Evolutionary conservation across 306 rosid species (phyloP).

Genomic region (Fagus crenata): DNA sequence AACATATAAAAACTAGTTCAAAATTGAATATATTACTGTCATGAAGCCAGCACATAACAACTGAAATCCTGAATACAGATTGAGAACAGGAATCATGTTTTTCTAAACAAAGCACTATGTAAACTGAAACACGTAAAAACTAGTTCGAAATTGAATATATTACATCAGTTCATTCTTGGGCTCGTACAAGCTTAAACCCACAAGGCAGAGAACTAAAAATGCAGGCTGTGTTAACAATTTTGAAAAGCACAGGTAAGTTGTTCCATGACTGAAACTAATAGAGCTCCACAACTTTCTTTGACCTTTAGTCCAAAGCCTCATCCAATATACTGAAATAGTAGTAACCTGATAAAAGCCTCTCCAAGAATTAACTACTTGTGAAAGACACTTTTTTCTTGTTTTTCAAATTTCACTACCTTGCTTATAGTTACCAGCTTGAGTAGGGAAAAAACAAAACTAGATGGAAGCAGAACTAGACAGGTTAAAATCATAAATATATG

Average conservation of each 20-base stretch:
- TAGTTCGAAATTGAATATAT: no score
- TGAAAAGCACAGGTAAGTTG: background rate
- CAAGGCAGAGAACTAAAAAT: background rate
- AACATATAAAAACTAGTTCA: conserved; percentile 1
- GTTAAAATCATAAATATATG: background rate
- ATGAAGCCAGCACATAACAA: background rate
- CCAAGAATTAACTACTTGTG: background rate
- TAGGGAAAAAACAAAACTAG: no score
- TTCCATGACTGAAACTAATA: background rate
- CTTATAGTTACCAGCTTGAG: background rate
- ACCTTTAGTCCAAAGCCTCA: background rate
- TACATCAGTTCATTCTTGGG: no score
- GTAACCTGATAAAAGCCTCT: background rate
- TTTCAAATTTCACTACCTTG: background rate
- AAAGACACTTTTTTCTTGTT: background rate
- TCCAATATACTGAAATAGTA: background rate
- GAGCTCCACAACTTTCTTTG: background rate
- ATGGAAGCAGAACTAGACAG: background rate
- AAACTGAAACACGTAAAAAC: no score
- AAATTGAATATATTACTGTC: background rate
- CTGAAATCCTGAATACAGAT: conserved; percentile 43
- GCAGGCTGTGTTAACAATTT: background rate
- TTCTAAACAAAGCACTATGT: no score
- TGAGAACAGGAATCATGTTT: background rate
- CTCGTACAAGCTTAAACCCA: no score